Conservation (phyloP, 805 yeast genomes). For the Debaryomyces hansenii region DNA sequence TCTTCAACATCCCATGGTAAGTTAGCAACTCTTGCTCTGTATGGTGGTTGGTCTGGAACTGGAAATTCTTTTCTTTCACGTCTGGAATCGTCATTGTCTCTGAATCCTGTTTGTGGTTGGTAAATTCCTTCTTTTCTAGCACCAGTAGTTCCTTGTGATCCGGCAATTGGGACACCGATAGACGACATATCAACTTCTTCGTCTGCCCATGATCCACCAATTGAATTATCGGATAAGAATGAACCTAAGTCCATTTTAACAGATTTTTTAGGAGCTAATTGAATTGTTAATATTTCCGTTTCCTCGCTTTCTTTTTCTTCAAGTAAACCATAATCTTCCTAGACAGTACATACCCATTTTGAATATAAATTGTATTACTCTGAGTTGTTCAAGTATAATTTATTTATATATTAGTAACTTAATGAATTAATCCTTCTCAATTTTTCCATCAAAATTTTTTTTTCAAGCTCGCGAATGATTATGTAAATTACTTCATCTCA, state of each 20-base stretch:
- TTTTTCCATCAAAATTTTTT: not conserved
- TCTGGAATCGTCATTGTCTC: constrained; percentile 28
- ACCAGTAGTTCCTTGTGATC: constrained; percentile 19
- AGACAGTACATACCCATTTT: constrained; percentile 10
- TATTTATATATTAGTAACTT: not conserved
- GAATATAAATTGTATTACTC: not conserved
- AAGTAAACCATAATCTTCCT: not conserved
- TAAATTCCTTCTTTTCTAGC: constrained; percentile 10
- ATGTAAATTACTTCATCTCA: not conserved
- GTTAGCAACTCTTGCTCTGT: constrained; percentile 83
- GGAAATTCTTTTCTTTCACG: constrained; percentile 71
- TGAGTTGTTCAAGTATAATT: not conserved
- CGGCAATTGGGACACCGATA: constrained; percentile 51
- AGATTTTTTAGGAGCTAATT: constrained; percentile 53
- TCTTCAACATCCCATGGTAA: constrained; percentile 82
- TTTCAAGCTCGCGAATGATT: not conserved
- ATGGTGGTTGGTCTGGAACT: constrained; percentile 90
- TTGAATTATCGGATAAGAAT: constrained; percentile 74
- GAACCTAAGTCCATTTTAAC: constrained; percentile 84
- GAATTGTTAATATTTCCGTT: constrained; percentile 12
- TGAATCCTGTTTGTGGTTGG: constrained; percentile 2
- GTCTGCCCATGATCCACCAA: constrained; percentile 85
- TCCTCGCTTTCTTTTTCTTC: not conserved
- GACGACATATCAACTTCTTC: constrained; percentile 71
- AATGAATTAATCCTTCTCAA: not conserved